phyloP scores from a whole-genome alignment of 768 basidiomycete species.

The Mycena rebaudengoi region DNA sequence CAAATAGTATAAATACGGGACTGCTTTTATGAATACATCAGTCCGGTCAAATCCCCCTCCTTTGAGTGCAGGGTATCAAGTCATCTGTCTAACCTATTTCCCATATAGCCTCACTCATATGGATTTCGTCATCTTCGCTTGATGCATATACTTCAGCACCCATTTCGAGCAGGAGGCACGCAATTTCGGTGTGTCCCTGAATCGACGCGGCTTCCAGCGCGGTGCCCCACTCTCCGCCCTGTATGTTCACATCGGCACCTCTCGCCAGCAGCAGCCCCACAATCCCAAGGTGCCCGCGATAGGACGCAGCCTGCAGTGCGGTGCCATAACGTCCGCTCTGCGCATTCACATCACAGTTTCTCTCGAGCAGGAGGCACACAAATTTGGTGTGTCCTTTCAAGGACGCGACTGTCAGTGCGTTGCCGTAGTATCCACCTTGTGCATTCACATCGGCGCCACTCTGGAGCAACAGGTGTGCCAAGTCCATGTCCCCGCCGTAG shows the following conservation, averaged over 20 bases:
- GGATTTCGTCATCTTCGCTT: too few relatives aligned
- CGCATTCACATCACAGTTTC: conserved; percentile 17
- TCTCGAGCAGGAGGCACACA: conserved; percentile 6
- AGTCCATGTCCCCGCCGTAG: too few relatives aligned
- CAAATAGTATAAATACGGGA: too few relatives aligned
- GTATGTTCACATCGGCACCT: conserved; percentile 21
- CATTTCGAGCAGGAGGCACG: not conserved
- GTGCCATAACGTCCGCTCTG: conserved; percentile 7
- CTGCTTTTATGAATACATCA: too few relatives aligned
- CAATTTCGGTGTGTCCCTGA: not conserved
- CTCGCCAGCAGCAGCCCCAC: conserved; percentile 2
- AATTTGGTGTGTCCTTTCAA: not conserved
- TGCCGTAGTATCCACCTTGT: conserved; percentile 5
- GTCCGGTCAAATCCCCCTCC: too few relatives aligned
- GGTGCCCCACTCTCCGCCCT: conserved; percentile 3
- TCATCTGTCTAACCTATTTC: too few relatives aligned
- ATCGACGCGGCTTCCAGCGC: not conserved
- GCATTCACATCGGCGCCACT: conserved; percentile 3
- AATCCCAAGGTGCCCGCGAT: not conserved
- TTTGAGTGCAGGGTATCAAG: too few relatives aligned
- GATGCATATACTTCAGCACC: too few relatives aligned
- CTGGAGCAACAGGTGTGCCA: too few relatives aligned
- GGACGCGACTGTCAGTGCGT: not conserved
- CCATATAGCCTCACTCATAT: too few relatives aligned
- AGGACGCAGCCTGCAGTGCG: not conserved